Conservation (phyloP, 2,329 filamentous ascomycete genomes). For the Sarocladiaceae sp. region DNA sequence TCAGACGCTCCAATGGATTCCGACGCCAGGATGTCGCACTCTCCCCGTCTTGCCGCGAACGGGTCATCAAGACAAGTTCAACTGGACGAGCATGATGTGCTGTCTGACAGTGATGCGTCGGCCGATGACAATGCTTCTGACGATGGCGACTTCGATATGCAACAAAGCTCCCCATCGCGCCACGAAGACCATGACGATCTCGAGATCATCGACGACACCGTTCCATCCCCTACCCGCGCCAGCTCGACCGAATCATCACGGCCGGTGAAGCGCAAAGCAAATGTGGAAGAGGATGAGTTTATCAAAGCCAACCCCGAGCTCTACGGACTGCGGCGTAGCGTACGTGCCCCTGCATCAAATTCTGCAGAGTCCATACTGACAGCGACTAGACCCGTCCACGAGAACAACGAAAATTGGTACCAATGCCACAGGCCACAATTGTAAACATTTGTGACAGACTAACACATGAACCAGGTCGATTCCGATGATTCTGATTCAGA, state of each 20-base stretch:
- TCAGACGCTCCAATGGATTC: constrained; percentile 62
- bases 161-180: constrained; percentile 43
- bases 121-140: constrained; percentile 53
- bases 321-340: constrained; percentile 89
- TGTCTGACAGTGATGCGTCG: constrained; percentile 41
- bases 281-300: constrained; percentile 68
- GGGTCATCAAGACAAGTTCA: constrained; percentile 33
- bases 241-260: constrained; percentile 66
- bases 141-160: constrained; percentile 72
- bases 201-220: constrained; percentile 21
- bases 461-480: constrained; percentile 31
- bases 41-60: constrained; percentile 36
- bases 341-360: constrained; percentile 25
- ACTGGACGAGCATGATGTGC: constrained; percentile 25
- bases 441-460: neutral
- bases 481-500: constrained; percentile 68
- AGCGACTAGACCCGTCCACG: constrained; percentile 45
- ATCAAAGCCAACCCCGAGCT: constrained; percentile 90
- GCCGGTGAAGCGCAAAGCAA: constrained; percentile 65
- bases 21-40: constrained; percentile 39
- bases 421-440: constrained; percentile 18
- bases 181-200: constrained; percentile 30
- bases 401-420: constrained; percentile 52
- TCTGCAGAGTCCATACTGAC: constrained; percentile 16
- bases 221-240: constrained; percentile 45